Evolutionary conservation across 2,329 filamentous ascomycete species (phyloP), one percentile per base, ranked within the genome.

Genomic region (Colletotrichum lini): DNA sequence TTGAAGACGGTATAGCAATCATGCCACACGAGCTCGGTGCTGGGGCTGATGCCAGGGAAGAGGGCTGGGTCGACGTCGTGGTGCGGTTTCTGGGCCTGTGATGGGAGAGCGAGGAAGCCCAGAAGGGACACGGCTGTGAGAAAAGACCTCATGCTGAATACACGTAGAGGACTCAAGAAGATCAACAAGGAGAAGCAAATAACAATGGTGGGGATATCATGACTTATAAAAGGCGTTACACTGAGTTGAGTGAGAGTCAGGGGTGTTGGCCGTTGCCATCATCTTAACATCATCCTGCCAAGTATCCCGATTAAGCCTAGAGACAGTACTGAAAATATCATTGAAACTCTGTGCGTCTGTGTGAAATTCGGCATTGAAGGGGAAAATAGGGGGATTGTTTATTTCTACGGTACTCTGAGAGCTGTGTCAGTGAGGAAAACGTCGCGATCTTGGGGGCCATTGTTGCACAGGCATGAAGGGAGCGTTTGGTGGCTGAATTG

Each of bases 1-100:
- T 69, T 65, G 53, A 65, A 65, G 13, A 65, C 59, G 10, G 52
- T 40, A 15, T 58, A 69, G 12, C 52, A 69, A 7, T 65, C 45
- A n/a, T 65, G 60, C 66, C 60, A 69, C 26, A 65, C 52, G 26
- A 69, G 61, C 2, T 59, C 52, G 15, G 38, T 59, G 26, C 42
- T 65, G 8, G 66, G 44, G 1, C 45, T 12, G 52, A 69, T 59
- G 18, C 52, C 26, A 2, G 30, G 18, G 35, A 69, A 69, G 15
- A 53, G 40, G 9, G 21, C 42, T 0, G 66, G 9, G 0, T 59
- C 60, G 23, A 69, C 38, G n/a, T 16, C 50, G 26, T 69, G 66
- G 18, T 65, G 59, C 15, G 60, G 52, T 2, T 44, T 45, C 45
- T 69, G 66, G 18, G 60, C 60, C 5, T 35, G 15, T n/a, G 63